Base-by-base conservation (phyloP, 805 yeast species). In the Starmerella powellii region DNA sequence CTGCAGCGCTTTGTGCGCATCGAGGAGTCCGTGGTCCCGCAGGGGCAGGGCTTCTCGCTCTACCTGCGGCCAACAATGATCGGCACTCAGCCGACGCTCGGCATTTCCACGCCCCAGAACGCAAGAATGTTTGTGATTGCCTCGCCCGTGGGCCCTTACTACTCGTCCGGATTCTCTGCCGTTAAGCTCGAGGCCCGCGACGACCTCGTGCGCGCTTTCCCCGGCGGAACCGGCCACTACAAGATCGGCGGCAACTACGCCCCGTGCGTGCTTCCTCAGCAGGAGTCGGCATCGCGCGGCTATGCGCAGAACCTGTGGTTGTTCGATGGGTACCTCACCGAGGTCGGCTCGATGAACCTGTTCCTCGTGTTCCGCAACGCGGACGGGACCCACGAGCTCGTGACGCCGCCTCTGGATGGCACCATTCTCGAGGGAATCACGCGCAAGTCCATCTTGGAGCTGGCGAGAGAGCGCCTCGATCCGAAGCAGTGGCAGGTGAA, bases 221-320 rank as follows among this genome's bases (percentile, higher is more conserved):
- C 97, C 60, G 95, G 95, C 58, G 98, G 97, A 63, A 86, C 78
- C 55, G 98, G 98, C 65, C 81, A 88, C 74, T 80, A 76, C 64
- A 88, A 88, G 66, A 75, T 88, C 57, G 98, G 98, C 64, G 96
- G 95, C 48, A 88, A 88, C 71, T 88, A 88, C 60, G 98, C 96
- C 34, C 96, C 97, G 49, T 83, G 95, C 63, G 76, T 87, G 57
- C 71, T 73, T 60, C 96, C 97, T 26, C 95, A 85, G 67, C 68
- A 73, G 55, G 80, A 83, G 66, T 95, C 97, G 39, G 94, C 95
- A 42, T 58, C 70, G 19, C 76, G 87, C 64, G 98, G 98, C 34
- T 87, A 76, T 70, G 94, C 84, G 63, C 97, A 91, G 67, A 88
- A 88, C 70, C 68, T 88, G 62, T 88, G 97, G 98, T 70, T 88